Conservation (phyloP, 441 rosid genomes). For the Gossypium gossypioides region DNA sequence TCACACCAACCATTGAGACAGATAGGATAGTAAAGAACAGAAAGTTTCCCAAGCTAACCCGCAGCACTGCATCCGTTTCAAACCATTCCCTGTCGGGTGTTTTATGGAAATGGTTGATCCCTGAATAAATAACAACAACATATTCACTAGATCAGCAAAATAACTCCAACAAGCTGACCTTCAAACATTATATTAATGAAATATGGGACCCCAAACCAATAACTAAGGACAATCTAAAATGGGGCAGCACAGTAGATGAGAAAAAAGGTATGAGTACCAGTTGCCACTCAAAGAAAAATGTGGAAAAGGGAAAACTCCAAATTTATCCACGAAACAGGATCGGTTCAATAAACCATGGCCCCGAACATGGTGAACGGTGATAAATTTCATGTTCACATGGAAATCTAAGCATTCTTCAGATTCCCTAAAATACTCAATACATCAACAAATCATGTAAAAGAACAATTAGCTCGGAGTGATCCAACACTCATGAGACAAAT, state of each 20-base stretch:
- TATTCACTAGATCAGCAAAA: constrained; percentile 5
- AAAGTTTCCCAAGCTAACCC: constrained; percentile 93
- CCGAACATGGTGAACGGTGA: neutral
- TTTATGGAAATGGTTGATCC: constrained; percentile 81
- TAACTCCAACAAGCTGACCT: neutral
- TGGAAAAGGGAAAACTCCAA: neutral
- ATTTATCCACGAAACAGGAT: neutral
- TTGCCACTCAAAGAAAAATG: neutral
- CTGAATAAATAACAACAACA: constrained; percentile 29
- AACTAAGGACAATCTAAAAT: neutral
- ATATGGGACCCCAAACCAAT: neutral
- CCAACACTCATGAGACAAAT: neutral
- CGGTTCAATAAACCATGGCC: neutral
- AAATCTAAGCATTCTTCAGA: neutral
- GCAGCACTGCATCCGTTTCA: constrained; percentile 77
- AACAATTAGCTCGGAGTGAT: neutral
- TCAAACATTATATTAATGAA: neutral
- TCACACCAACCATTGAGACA: constrained; percentile 71
- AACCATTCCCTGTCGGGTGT: constrained; percentile 87
- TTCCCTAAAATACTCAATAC: neutral
- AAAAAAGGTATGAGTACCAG: neutral
- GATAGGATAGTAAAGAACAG: constrained; percentile 71
- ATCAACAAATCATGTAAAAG: neutral
- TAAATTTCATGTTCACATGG: neutral
- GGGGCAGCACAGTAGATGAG: neutral